Conservation (phyloP, 2,329 filamentous ascomycete genomes). For the Sphaerostilbella broomeana region DNA sequence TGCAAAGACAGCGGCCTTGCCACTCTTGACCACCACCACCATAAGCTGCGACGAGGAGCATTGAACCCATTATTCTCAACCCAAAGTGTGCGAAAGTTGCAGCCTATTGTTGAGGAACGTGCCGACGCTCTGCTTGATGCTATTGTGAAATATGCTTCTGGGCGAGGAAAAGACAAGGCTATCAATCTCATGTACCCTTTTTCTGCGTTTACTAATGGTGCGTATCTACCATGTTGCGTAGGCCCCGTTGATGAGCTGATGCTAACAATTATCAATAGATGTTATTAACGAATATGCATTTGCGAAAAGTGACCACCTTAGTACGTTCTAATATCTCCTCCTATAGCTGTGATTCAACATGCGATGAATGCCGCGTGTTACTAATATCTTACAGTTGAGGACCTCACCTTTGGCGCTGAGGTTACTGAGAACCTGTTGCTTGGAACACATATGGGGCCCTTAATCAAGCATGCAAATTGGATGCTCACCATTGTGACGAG, state of each 20-base stretch:
- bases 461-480: conserved; percentile 32
- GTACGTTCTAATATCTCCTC: conserved; percentile 13
- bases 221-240: neutral
- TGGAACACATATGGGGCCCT: conserved; percentile 32
- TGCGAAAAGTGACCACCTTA: conserved; percentile 28
- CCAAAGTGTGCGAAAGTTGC: conserved; percentile 32
- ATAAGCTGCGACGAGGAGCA: conserved; percentile 28
- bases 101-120: conserved; percentile 31
- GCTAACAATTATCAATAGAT: conserved; percentile 20
- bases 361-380: no score
- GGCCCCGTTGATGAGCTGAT: neutral
- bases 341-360: no score
- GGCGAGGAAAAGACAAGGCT: conserved; percentile 20
- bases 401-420: conserved; percentile 28
- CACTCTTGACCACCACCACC: conserved; percentile 29
- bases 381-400: conserved; percentile 23
- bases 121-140: conserved; percentile 28
- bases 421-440: conserved; percentile 31
- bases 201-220: conserved; percentile 33
- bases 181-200: conserved; percentile 32
- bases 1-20: conserved; percentile 27
- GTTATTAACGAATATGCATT: conserved; percentile 36
- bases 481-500: conserved; percentile 29
- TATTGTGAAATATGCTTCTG: conserved; percentile 23
- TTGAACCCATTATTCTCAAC: conserved; percentile 33